phyloP scores from a whole-genome alignment of 2,329 filamentous ascomycete genomes.

The Exophiala alcalophila region DNA sequence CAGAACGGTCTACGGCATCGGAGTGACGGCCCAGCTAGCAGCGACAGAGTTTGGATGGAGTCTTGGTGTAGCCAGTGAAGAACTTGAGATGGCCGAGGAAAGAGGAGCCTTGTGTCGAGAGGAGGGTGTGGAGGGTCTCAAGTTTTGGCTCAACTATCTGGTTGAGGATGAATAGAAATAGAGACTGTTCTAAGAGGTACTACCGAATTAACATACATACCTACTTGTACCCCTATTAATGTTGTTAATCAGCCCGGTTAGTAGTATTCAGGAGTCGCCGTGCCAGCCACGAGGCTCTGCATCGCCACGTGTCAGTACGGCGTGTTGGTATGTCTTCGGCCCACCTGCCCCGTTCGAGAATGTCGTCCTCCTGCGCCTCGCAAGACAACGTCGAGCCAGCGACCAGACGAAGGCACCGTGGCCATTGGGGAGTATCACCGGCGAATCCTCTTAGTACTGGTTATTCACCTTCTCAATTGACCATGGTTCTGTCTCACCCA shows the following conservation, averaged over 20 bases:
- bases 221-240: not conserved
- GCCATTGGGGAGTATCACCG: too few relatives aligned
- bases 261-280: too few relatives aligned
- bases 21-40: constrained; percentile 83
- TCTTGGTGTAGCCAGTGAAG: constrained; percentile 89
- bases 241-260: not conserved
- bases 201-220: not conserved
- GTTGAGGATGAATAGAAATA: constrained; percentile 24
- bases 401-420: too few relatives aligned
- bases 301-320: constrained; percentile 7
- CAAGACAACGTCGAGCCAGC: not conserved
- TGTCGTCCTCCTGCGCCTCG: constrained; percentile 4
- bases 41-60: constrained; percentile 95
- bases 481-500: constrained; percentile 23
- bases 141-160: constrained; percentile 82
- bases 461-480: not conserved
- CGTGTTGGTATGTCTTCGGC: constrained; percentile 1
- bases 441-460: too few relatives aligned
- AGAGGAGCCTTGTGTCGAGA: constrained; percentile 83
- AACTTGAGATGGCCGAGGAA: constrained; percentile 96
- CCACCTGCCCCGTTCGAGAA: constrained; percentile 15
- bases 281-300: constrained; percentile 1
- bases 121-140: constrained; percentile 83
- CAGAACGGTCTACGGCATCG: constrained; percentile 72
- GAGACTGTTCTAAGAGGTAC: constrained; percentile 6